Evolutionary conservation across 2,329 filamentous ascomycete species (phyloP).

Genomic region (Botrytis squamosa): DNA sequence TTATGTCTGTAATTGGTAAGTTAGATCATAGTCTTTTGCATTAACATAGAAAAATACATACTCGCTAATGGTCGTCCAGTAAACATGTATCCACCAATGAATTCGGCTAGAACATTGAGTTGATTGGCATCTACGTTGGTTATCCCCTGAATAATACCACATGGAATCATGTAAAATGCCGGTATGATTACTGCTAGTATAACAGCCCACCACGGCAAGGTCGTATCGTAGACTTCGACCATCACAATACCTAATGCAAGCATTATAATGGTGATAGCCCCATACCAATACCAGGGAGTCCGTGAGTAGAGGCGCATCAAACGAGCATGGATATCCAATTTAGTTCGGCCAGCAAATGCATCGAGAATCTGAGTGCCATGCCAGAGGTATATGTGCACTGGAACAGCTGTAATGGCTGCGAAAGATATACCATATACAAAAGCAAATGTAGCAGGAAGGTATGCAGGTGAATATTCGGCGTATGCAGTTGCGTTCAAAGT

Average conservation of each 20-base stretch:
- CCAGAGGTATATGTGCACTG: conserved; percentile 67
- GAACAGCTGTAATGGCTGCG: conserved; percentile 65
- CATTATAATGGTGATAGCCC: conserved; percentile 37
- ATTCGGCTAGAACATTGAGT: conserved; percentile 45
- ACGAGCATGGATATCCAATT: conserved; percentile 52
- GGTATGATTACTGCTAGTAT: conserved; percentile 47
- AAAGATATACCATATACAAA: conserved; percentile 70
- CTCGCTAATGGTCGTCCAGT: conserved; percentile 55
- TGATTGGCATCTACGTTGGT: conserved; percentile 51
- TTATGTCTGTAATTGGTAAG: conserved; percentile 69
- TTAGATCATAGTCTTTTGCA: conserved; percentile 33
- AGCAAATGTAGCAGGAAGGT: conserved; percentile 69
- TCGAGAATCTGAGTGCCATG: conserved; percentile 64
- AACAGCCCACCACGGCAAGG: conserved; percentile 54
- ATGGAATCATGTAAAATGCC: conserved; percentile 43
- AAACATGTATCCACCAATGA: conserved; percentile 46
- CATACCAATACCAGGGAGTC: conserved; percentile 58
- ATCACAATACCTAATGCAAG: conserved; percentile 38
- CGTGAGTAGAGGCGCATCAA: conserved; percentile 56
- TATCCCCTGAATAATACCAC: conserved; percentile 44
- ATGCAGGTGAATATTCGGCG: conserved; percentile 67
- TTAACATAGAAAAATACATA: conserved; percentile 57
- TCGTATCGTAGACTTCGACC: conserved; percentile 40
- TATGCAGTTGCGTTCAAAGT: conserved; percentile 65
- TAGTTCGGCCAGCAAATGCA: conserved; percentile 31